phyloP scores from a whole-genome alignment of 805 yeast genomes.

The Sugiyamaella marilandica region DNA sequence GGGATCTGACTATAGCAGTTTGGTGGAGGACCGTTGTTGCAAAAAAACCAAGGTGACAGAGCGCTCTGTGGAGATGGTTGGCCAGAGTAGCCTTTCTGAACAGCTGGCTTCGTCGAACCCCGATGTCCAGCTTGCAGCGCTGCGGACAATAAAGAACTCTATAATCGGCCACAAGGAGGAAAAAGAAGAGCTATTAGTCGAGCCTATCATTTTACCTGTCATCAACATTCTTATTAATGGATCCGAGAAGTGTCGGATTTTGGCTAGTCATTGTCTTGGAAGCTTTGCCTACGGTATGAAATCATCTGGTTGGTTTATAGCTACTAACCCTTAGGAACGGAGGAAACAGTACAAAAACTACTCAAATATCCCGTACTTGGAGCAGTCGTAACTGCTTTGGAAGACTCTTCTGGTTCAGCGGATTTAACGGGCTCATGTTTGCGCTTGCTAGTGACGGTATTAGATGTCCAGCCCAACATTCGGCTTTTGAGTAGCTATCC shows the following conservation, averaged over 20 bases:
- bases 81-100: conserved; percentile 2
- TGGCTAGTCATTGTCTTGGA: conserved; percentile 19
- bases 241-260: conserved; percentile 9
- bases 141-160: conserved; percentile 27
- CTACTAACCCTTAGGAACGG: conserved; percentile 5
- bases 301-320: background rate
- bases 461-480: conserved; percentile 16
- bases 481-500: conserved; percentile 15
- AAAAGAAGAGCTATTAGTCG: conserved; percentile 24
- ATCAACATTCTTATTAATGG: conserved; percentile 23
- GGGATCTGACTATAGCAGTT: too few relatives aligned
- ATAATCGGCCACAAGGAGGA: conserved; percentile 34
- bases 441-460: conserved; percentile 17
- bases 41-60: background rate
- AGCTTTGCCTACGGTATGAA: conserved; percentile 30
- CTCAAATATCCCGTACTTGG: conserved; percentile 18
- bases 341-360: conserved; percentile 13
- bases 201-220: conserved; percentile 22
- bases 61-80: conserved; percentile 1
- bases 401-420: conserved; percentile 2
- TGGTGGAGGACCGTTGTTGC: background rate
- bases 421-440: conserved; percentile 13
- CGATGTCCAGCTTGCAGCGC: conserved; percentile 17
- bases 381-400: conserved; percentile 8
- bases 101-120: conserved; percentile 4